Evolutionary conservation across 345 rosid species (phyloP).

Genomic region (Melaleuca quinquenervia): DNA sequence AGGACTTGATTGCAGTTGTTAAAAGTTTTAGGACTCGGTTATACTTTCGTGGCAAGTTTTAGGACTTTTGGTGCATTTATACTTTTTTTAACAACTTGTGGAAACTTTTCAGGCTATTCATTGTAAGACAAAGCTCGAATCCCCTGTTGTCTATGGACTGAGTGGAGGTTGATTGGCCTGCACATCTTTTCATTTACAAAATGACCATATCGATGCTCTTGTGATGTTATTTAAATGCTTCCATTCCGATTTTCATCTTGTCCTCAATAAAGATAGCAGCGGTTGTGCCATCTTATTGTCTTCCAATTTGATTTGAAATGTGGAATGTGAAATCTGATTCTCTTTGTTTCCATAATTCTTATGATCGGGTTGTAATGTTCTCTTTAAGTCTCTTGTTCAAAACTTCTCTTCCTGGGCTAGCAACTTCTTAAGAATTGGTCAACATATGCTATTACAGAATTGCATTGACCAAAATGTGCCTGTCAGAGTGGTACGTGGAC

Average conservation of each 20-base stretch:
- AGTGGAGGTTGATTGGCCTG: neutral
- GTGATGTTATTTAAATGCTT: neutral
- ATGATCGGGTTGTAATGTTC: neutral
- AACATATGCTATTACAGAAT: conserved; percentile 40
- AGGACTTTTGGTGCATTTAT: neutral
- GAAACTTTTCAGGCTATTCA: neutral
- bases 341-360: neutral
- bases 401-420: neutral
- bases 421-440: neutral
- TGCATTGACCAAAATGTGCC: conserved; percentile 49
- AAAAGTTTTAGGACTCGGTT: no score
- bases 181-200: neutral
- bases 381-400: neutral
- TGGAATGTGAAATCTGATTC: neutral
- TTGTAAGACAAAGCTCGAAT: neutral
- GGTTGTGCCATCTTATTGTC: neutral
- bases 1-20: no score
- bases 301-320: neutral
- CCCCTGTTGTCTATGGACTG: neutral
- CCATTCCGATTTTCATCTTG: neutral
- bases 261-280: neutral
- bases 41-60: no score
- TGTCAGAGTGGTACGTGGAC: conserved; percentile 89
- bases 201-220: neutral
- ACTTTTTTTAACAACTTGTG: neutral